A percentile compares a stretch with the other conserved stretches of the same genome.
Conservation (phyloP, 768 basidiomycete genomes). For the Grammothele lineata region DNA sequence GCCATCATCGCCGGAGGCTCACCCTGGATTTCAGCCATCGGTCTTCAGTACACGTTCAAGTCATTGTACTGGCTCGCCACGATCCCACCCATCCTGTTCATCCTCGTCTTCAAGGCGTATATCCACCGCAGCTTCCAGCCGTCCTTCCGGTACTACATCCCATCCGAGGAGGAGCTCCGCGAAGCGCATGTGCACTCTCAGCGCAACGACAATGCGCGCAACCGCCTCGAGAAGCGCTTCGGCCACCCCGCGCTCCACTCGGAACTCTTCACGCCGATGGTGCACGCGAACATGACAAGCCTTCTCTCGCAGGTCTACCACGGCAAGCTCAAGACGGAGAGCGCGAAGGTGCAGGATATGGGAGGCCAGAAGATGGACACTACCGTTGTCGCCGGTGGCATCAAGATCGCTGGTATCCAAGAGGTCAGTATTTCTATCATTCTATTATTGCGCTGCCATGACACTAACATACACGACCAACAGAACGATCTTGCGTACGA, state of each 20-base stretch:
- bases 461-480: slow-evolving; percentile 21
- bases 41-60: slow-evolving; percentile 67
- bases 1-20: background rate
- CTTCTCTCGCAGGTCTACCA: slow-evolving; percentile 71
- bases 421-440: slow-evolving; percentile 48
- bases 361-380: slow-evolving; percentile 76
- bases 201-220: slow-evolving; percentile 63
- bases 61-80: slow-evolving; percentile 78
- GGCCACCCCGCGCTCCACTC: slow-evolving; percentile 89
- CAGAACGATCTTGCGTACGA: slow-evolving; percentile 80
- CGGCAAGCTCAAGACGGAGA: slow-evolving; percentile 61
- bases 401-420: slow-evolving; percentile 79
- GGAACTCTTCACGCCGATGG: slow-evolving; percentile 85
- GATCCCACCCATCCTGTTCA: slow-evolving; percentile 81
- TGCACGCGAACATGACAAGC: slow-evolving; percentile 83
- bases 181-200: slow-evolving; percentile 74
- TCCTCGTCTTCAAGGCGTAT: slow-evolving; percentile 82
- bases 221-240: slow-evolving; percentile 86
- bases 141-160: slow-evolving; percentile 80
- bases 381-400: slow-evolving; percentile 69
- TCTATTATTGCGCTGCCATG: background rate
- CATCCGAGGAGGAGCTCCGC: slow-evolving; percentile 72
- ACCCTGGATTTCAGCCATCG: slow-evolving; percentile 56
- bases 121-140: slow-evolving; percentile 63
- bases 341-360: slow-evolving; percentile 70